Evolutionary conservation across 2,329 filamentous ascomycete species (phyloP), one percentile per base, ranked within the genome.

Genomic region (Pseudocercospora fijiensis): DNA sequence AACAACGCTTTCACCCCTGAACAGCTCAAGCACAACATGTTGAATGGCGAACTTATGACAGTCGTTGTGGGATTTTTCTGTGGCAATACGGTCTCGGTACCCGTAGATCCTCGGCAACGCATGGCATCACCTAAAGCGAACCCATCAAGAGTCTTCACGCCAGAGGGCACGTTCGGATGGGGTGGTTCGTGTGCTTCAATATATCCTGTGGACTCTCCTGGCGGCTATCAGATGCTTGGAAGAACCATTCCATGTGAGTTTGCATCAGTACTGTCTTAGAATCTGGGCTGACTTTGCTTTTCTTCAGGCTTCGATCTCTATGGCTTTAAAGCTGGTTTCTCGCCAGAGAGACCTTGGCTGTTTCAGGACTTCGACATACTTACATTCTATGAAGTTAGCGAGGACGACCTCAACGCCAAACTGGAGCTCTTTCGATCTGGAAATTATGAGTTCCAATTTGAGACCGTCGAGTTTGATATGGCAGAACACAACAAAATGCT

Each of bases 301-400:
- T 24, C 85, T 2, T 82, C 82, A 0, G 81, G 82, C 16, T 82
- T 83, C 52, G 85, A 86, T 66, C 80, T 81, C 41, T 78, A 84
- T 7, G 82, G 83, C 0, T 82, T 78, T 67, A 85, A 85, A 65
- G 74, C 75, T 0, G 81, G 81, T 1, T 86, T 84, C 67, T 76
- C 72, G 2, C 66, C 77, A 0, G 73, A 78, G 0, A 69, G 74
- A 27, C 84, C 85, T 0, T 85, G 84, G 80, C 76, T 86, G 1
- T 86, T 85, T 67, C 77, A 81, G 56, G 82, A 85, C 65, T 85
- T 86, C 64, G 85, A 87, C 66, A 78, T 85, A 49, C 76, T 86
- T 20, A 82, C 79, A 0, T 86, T 83, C 71, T 83, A 85, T 66
- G 78, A 81, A 61, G 84, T 86, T 13, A 78, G 69, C 33, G 82